Conservation (phyloP, 805 yeast species). For the Kazachstania viticola region DNA sequence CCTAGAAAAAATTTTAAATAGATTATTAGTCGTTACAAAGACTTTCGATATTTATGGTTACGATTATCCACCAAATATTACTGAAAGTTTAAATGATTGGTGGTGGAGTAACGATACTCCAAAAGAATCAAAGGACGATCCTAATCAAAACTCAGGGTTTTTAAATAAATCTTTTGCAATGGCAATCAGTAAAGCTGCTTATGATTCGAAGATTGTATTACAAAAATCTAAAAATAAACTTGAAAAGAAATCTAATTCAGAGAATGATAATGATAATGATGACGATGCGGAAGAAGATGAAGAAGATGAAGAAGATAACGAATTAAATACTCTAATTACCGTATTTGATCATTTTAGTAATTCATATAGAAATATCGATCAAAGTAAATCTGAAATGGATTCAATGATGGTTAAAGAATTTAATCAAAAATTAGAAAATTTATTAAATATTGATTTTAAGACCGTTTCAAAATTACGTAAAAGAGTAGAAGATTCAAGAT, state of each 20-base stretch:
- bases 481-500: conserved; percentile 58
- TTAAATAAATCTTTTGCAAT: conserved; percentile 67
- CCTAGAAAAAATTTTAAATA: conserved; percentile 47
- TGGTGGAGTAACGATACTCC: conserved; percentile 18
- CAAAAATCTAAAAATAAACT: conserved; percentile 13
- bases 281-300: conserved; percentile 17
- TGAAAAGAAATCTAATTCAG: conserved; percentile 15
- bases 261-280: conserved; percentile 28
- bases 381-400: conserved; percentile 61
- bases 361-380: conserved; percentile 51
- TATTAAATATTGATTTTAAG: conserved; percentile 47
- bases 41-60: conserved; percentile 68
- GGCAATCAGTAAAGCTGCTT: conserved; percentile 49
- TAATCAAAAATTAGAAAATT: conserved; percentile 41
- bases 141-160: conserved; percentile 8
- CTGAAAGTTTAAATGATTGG: conserved; percentile 53
- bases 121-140: conserved; percentile 4
- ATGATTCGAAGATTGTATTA: conserved; percentile 37
- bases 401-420: conserved; percentile 46
- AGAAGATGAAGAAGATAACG: conserved; percentile 35
- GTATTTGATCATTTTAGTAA: conserved; percentile 38
- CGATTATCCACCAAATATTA: conserved; percentile 73
- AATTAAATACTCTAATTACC: conserved; percentile 36
- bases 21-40: conserved; percentile 37
- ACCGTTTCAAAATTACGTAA: conserved; percentile 51